These are phyloP conservation scores for Stemphylium vesicarium DNA, from an alignment of 2,329 filamentous ascomycete genomes.

Conservation along the genomic window DNA sequence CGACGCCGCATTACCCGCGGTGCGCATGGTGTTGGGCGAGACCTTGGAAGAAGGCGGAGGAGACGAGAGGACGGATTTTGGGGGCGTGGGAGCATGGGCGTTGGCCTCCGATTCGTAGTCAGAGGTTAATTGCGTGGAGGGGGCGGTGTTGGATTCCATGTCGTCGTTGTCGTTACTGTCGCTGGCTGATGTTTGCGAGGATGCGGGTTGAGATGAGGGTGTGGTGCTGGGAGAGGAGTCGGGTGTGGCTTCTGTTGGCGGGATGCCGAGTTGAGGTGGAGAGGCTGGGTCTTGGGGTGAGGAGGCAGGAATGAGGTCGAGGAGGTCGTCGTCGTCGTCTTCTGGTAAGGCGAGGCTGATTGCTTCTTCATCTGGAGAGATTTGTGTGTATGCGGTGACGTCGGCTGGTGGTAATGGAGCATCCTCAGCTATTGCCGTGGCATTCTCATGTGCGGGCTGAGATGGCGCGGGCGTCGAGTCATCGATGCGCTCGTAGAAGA, in stretches of 20 bases:
- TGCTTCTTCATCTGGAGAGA: constrained; percentile 13
- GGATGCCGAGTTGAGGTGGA: not conserved
- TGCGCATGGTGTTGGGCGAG: constrained; percentile 37
- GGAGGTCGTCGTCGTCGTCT: constrained; percentile 22
- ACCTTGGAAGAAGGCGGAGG: constrained; percentile 7
- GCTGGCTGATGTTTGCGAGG: constrained; percentile 23
- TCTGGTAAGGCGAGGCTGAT: constrained; percentile 28
- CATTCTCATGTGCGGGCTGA: not conserved
- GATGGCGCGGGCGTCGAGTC: constrained; percentile 52
- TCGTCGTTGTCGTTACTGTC: constrained; percentile 21
- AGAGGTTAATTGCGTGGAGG: constrained; percentile 32
- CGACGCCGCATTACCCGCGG: constrained; percentile 26
- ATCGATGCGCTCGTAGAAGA: constrained; percentile 79
- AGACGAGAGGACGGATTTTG: not conserved
- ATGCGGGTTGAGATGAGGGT: not conserved
- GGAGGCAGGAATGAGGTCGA: constrained; percentile 11
- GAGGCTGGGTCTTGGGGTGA: not conserved
- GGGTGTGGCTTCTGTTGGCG: not conserved
- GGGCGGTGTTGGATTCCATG: constrained; percentile 29
- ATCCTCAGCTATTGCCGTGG: constrained; percentile 10
- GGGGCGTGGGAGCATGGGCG: constrained; percentile 1
- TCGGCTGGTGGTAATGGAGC: constrained; percentile 29
- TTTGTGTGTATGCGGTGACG: not conserved
- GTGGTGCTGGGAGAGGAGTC: not conserved
- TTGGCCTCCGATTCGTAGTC: constrained; percentile 21